Base-by-base conservation (phyloP, 305 asterid species). In the Fraxinus xanthoxyloides region DNA sequence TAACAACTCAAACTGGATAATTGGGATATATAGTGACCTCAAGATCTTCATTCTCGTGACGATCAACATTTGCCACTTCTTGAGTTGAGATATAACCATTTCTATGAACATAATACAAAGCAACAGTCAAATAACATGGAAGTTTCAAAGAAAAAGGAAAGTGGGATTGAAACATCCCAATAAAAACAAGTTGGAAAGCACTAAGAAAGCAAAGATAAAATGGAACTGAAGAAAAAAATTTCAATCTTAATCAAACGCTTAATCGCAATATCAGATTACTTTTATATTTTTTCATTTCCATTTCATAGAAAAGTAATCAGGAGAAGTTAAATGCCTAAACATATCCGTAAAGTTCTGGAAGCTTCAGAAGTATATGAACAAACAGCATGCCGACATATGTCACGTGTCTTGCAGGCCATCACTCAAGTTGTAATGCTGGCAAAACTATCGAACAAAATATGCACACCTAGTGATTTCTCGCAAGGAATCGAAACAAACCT, bases 11-110 rank as follows among this genome's bases (percentile, higher is more conserved):
- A 28, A 46, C 21, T 10, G 72, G 73, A 56, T 10, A 81, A 43
- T 54, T 38, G 72, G 26, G 48, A 28, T 4, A 24, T 77, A 65
- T 81, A 81, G 85, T 75, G 73, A 92, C 98, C 94, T 92, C 91
- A 80, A 77, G 83, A 79, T 86, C 86, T 75, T 77, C 80, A 76
- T 87, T 87, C 82, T 84, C 82, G 30, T 51, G 85, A 65, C 43
- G 46, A 83, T 78, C 81, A 43, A 32, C 34, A 72, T 48, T 79
- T 77, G 79, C 63, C 38, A 70, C 79, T 79, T 87, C 87, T 81
- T 89, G 84, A 85, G 87, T 79, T 78, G 92, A 85, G 72, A 79
- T 82, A 74, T 31, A 72, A 77, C 80, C 85, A 63, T 84, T 83
- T 83, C 97, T 89, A 77, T 79, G 82, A 82, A 78, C 36, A 77